These are phyloP conservation scores for Mortierella sp. DNA, from an alignment of 371 early-diverging fungal species.

Conservation along the genomic window DNA sequence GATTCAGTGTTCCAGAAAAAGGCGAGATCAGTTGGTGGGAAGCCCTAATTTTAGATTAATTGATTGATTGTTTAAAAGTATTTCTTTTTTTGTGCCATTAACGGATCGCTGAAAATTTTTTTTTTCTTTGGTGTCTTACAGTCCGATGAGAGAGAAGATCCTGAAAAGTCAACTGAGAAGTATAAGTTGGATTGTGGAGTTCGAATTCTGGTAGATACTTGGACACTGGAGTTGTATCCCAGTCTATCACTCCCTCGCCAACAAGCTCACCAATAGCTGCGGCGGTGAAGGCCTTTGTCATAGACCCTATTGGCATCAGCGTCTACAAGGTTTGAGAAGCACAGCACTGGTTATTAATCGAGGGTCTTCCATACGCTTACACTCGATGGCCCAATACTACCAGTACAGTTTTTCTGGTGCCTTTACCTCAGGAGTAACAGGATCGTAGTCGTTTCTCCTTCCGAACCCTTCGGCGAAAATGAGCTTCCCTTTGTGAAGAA, in stretches of 20 bases:
- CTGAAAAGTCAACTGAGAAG: conserved; percentile 13
- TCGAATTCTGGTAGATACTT: conserved; percentile 21
- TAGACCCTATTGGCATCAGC: conserved; percentile 7
- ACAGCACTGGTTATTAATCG: background rate
- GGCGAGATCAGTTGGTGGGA: background rate
- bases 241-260: conserved; percentile 18
- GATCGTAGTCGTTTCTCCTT: too few species aligned
- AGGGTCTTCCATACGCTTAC: too few species aligned
- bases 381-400: too few species aligned
- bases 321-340: conserved; percentile 10
- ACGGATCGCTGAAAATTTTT: too few species aligned
- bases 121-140: too few species aligned
- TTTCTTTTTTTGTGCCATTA: too few species aligned
- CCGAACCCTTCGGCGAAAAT: too few species aligned
- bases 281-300: conserved; percentile 25
- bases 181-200: conserved; percentile 2
- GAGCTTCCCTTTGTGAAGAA: too few species aligned
- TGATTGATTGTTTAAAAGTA: too few species aligned
- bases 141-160: conserved; percentile 29
- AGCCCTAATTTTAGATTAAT: background rate
- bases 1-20: background rate
- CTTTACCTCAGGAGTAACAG: too few species aligned
- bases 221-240: conserved; percentile 6
- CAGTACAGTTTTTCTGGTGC: too few species aligned
- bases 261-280: conserved; percentile 20